Percentiles rank a stretch among this genome's conserved stretches.
Evolutionary conservation across 129 eudicot genomes (phyloP).

Genomic region (Flaveria bidentis): DNA sequence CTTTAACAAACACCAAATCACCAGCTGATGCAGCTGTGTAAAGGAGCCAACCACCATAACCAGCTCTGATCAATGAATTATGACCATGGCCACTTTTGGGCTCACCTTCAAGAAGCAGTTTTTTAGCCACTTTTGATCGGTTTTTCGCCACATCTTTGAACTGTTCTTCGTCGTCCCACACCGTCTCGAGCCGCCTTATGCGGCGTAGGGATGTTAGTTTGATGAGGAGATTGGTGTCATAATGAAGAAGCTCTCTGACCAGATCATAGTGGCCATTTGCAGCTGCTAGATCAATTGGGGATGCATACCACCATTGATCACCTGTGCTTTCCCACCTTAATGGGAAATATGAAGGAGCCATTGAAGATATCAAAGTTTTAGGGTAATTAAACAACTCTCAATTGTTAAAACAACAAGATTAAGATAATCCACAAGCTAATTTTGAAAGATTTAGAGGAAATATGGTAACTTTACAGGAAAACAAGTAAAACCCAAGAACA

Average conservation of each 20-base stretch:
- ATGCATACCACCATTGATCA: conserved; percentile 96
- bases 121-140: conserved; percentile 66
- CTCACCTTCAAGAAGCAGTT: conserved; percentile 62
- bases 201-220: conserved; percentile 82
- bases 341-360: conserved; percentile 62
- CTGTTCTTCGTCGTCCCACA: conserved; percentile 81
- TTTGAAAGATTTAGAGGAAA: background rate
- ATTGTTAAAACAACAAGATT: background rate
- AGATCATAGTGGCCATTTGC: conserved; percentile 86
- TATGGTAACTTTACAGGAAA: conserved; percentile 10
- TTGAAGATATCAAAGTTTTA: conserved; percentile 15
- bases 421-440: background rate
- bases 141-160: conserved; percentile 54
- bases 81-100: conserved; percentile 46
- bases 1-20: conserved; percentile 68
- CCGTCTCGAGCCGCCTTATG: conserved; percentile 75
- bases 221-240: conserved; percentile 77
- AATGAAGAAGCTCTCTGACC: conserved; percentile 72
- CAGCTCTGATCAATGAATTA: conserved; percentile 74
- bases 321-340: conserved; percentile 96
- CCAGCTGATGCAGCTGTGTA: conserved; percentile 98
- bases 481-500: conserved; percentile 2
- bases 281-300: conserved; percentile 88
- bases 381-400: background rate
- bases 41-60: conserved; percentile 95